Percentiles rank a stretch among this genome's conserved stretches.
Evolutionary conservation across 192 early-diverging fungal species (phyloP).

Genomic region (Coemansia sp.): DNA sequence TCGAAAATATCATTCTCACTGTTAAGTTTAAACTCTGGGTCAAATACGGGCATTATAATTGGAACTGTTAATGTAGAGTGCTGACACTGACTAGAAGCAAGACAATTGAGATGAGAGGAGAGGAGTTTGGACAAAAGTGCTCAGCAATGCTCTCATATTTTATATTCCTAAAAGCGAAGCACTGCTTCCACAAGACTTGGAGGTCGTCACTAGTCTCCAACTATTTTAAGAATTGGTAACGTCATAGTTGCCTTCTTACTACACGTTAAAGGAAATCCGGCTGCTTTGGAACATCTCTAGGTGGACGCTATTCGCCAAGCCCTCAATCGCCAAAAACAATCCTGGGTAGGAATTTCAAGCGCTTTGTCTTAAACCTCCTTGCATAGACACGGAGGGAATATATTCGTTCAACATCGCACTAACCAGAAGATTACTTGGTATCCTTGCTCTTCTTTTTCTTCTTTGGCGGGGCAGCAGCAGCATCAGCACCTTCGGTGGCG

Average conservation of each 20-base stretch:
- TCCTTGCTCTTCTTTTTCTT: slow-evolving; percentile 8
- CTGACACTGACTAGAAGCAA: not conserved
- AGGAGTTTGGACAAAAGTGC: not conserved
- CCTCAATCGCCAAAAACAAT: too few relatives aligned
- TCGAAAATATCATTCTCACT: not conserved
- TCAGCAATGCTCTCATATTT: not conserved
- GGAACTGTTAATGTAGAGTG: not conserved
- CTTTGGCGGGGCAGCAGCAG: not conserved
- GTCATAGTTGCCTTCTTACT: not conserved
- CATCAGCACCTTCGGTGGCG: not conserved
- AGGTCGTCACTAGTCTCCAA: not conserved
- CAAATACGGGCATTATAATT: not conserved
- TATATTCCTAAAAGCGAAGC: not conserved
- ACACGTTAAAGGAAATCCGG: too few relatives aligned
- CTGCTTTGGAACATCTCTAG: not conserved
- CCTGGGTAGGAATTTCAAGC: too few relatives aligned
- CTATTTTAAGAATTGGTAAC: not conserved
- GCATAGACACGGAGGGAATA: not conserved
- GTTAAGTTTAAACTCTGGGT: not conserved
- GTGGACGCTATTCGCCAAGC: not conserved
- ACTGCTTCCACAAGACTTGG: too few relatives aligned
- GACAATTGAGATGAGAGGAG: not conserved
- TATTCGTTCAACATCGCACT: not conserved
- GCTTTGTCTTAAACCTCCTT: not conserved
- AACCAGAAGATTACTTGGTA: not conserved